phyloP scores from a whole-genome alignment of 169 alveolate genomes.

The Perkinsus chesapeaki region DNA sequence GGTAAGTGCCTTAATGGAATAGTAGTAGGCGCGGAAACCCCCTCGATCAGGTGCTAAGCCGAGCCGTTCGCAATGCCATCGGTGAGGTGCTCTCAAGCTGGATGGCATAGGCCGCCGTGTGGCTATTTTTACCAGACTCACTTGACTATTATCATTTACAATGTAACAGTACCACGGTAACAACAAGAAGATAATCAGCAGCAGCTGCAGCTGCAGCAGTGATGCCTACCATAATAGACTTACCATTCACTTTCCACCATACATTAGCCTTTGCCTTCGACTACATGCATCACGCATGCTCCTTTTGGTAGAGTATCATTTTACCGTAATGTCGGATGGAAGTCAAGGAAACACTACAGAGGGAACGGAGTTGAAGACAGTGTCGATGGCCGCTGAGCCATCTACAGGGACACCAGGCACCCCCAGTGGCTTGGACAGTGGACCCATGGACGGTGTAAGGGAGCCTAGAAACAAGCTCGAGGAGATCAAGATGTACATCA shows the following conservation, averaged over 20 bases:
- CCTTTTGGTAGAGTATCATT: background rate
- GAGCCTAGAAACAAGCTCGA: background rate
- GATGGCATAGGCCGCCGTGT: background rate
- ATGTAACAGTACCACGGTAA: background rate
- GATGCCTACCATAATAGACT: too few relatives aligned
- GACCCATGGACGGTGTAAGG: background rate
- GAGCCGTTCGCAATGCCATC: background rate
- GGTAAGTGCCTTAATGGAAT: background rate
- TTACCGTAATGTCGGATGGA: background rate
- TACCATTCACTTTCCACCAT: background rate
- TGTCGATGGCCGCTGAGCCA: background rate
- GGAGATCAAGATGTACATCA: background rate
- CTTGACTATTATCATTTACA: background rate
- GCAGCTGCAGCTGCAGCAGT: too few relatives aligned
- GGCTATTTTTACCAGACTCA: background rate
- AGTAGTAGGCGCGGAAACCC: too few relatives aligned
- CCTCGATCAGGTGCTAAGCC: background rate
- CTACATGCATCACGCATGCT: background rate
- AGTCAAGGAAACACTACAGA: background rate
- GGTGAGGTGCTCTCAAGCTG: background rate
- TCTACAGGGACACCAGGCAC: background rate
- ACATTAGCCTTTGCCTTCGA: background rate
- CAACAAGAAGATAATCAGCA: background rate
- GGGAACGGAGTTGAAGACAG: background rate
- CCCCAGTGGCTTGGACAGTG: background rate